Evolutionary conservation across 2,329 filamentous ascomycete species (phyloP), one percentile per base, ranked within the genome.

Genomic region (Fusarium longipes): DNA sequence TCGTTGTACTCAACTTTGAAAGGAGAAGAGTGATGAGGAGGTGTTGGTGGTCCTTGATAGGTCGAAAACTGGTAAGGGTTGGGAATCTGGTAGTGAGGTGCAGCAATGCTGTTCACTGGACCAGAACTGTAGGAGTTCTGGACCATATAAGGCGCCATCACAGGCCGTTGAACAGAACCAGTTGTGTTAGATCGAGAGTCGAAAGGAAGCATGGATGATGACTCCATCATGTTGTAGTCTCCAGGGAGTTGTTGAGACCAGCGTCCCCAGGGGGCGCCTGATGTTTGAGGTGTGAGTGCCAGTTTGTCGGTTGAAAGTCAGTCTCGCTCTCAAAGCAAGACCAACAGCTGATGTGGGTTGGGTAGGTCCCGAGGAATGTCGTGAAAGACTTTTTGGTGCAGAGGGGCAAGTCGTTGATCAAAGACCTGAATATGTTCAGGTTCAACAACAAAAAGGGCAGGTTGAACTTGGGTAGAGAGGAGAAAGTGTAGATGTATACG

Each of bases 181-280:
- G 80, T 64, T 42, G 74, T 73, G 43, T 77, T 70, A 12, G 77
- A 63, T 64, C 82, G 80, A 10, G 82, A 77, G 70, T 86, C 82
- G 75, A 85, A 88, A 9, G 80, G 78, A 67, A 87, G 77, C 67
- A 86, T 78, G 24, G 76, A 73, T 18, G 80, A 77, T 25, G 78
- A 70, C 45, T 84, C 82, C 79, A 87, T 82, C 75, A 85, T 80
- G 60, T 73, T 64, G 70, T 84, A 86, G 35, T 84, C 82, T 47
- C 76, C 70, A 15, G 77, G 78, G 42, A 85, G 81, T 39, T 86
- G 84, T 60, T 83, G 76, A 67, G 82, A 77, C 83, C 85, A 87
- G 69, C 84, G 84, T 71, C 80, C 82, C 87, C 87, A 89, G 77
- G 81, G 78, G 67, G 79, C 72, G 44, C 78, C 78, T 61, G 81